A percentile compares a stretch with the other conserved stretches of the same genome.
These are phyloP conservation scores for Penicillium goetzii DNA, from an alignment of 495 filamentous ascomycete species.

Conservation along the genomic window DNA sequence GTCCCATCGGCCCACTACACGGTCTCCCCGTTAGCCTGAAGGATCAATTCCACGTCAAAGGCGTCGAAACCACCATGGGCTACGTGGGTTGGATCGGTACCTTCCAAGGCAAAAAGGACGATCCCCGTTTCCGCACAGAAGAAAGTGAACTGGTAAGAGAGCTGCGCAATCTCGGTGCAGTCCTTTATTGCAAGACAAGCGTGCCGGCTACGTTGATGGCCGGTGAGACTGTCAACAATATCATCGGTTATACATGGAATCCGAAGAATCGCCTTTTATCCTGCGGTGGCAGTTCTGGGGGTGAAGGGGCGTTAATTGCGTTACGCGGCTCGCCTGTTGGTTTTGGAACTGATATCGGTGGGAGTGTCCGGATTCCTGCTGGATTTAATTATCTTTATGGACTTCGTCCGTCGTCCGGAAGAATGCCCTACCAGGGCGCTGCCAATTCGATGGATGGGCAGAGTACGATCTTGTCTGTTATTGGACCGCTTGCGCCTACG, in stretches of 20 bases:
- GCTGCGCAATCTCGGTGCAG: constrained; percentile 60
- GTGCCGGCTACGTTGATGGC: constrained; percentile 65
- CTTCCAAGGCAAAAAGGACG: constrained; percentile 51
- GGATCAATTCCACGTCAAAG: constrained; percentile 72
- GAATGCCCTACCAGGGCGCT: constrained; percentile 50
- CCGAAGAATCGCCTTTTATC: constrained; percentile 53
- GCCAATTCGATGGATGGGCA: constrained; percentile 63
- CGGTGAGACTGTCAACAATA: constrained; percentile 61
- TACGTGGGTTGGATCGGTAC: constrained; percentile 58
- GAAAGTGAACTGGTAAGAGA: constrained; percentile 57
- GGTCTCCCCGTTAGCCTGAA: constrained; percentile 70
- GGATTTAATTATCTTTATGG: constrained; percentile 67
- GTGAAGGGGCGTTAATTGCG: constrained; percentile 62
- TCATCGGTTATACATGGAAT: constrained; percentile 56
- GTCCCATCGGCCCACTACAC: constrained; percentile 61
- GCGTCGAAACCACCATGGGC: constrained; percentile 68
- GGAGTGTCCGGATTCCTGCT: constrained; percentile 68
- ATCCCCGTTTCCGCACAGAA: constrained; percentile 38
- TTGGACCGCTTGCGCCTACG: constrained; percentile 59
- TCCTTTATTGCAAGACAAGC: constrained; percentile 69
- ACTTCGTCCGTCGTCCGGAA: constrained; percentile 48
- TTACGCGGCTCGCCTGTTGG: constrained; percentile 59
- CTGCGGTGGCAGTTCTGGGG: constrained; percentile 62
- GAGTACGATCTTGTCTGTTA: constrained; percentile 57
- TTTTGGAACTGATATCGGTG: constrained; percentile 74